These are phyloP conservation scores for Malus sieversii DNA, from an alignment of 306 rosid genomes.

Conservation along the genomic window DNA sequence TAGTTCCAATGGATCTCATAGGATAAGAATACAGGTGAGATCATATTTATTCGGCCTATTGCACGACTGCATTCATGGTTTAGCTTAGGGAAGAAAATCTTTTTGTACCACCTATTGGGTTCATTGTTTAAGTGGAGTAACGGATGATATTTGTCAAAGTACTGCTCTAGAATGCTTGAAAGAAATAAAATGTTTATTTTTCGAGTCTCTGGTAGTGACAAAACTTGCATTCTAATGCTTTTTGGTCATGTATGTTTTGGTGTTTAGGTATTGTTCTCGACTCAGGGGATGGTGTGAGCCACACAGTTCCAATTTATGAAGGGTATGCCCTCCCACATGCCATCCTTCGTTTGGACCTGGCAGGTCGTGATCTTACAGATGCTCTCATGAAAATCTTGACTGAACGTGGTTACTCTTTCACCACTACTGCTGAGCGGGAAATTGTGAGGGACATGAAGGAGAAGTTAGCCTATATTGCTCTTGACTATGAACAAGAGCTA, in stretches of 20 bases:
- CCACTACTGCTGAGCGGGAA: conserved; percentile 94
- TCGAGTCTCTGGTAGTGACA: not conserved
- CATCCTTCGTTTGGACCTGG: conserved; percentile 89
- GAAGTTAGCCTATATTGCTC: conserved; percentile 84
- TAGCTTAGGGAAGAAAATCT: not conserved
- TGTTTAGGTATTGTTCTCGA: conserved; percentile 80
- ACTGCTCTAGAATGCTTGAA: not conserved
- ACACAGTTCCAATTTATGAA: conserved; percentile 96
- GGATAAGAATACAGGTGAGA: not conserved
- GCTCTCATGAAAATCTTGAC: conserved; percentile 91
- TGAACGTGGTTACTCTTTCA: conserved; percentile 99
- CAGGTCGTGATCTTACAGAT: conserved; percentile 96
- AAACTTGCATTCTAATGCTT: not conserved
- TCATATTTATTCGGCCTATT: not conserved
- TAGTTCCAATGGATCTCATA: not conserved
- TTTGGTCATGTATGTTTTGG: not conserved
- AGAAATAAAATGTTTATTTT: not conserved
- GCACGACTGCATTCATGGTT: not conserved
- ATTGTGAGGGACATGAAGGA: conserved; percentile 94
- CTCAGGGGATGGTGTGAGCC: conserved; percentile 98
- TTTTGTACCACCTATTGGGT: not conserved
- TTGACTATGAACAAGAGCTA: conserved; percentile 88
- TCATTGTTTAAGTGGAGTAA: not conserved
- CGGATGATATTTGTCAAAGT: not conserved
- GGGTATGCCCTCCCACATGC: conserved; percentile 99